phyloP scores from a whole-genome alignment of 202 grass and related monocot genomes.

The Schoenoplectus tabernaemontani region DNA sequence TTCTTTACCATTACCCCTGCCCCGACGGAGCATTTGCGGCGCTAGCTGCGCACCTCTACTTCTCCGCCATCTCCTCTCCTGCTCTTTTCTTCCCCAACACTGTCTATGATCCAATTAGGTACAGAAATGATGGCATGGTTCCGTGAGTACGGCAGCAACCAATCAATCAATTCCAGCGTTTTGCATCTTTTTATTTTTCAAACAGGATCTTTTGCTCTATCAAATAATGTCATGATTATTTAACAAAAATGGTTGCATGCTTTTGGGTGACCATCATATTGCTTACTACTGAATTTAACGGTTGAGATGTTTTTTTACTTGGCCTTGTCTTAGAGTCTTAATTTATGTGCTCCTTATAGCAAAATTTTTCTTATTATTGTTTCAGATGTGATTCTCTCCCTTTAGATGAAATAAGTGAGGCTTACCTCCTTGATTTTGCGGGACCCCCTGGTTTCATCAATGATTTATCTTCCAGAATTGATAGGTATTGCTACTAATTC shows the following conservation, averaged over 20 bases:
- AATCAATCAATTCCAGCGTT: background rate
- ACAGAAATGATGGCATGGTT: background rate
- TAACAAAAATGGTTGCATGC: background rate
- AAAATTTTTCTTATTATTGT: background rate
- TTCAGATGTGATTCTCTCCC: constrained; percentile 54
- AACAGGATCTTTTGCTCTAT: background rate
- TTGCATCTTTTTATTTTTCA: too few relatives aligned
- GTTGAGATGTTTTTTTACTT: too few relatives aligned
- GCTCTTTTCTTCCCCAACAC: constrained; percentile 85
- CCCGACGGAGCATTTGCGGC: constrained; percentile 90
- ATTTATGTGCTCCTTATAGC: background rate
- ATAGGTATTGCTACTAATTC: constrained; percentile 31
- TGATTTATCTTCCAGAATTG: constrained; percentile 59
- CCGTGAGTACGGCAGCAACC: background rate
- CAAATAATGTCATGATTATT: background rate
- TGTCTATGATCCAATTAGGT: constrained; percentile 89
- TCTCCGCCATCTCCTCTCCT: constrained; percentile 52
- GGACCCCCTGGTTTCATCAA: constrained; percentile 75
- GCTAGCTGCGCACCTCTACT: constrained; percentile 91
- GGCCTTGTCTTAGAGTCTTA: background rate
- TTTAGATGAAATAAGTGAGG: constrained; percentile 71
- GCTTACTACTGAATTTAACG: background rate
- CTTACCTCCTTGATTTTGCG: constrained; percentile 82
- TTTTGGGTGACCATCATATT: background rate
- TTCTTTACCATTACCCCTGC: constrained; percentile 94